A percentile compares a stretch with the other conserved stretches of the same genome.
phyloP scores from a whole-genome alignment of 768 basidiomycete species.

The Dioszegia hungarica region DNA sequence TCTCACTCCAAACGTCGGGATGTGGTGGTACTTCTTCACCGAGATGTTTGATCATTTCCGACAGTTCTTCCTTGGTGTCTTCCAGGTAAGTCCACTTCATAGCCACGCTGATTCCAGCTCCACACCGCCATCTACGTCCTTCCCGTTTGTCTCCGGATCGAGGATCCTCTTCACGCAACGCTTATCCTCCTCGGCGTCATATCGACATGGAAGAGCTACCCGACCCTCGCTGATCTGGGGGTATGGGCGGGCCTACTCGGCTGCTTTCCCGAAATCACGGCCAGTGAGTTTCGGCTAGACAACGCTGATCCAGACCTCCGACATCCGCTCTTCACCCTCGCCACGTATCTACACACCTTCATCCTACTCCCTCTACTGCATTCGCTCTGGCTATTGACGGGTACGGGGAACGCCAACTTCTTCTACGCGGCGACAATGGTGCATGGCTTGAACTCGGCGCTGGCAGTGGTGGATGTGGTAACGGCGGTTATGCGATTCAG shows the following conservation, averaged over 20 bases:
- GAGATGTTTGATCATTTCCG: slow-evolving; percentile 99
- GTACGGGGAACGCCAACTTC: slow-evolving; percentile 96
- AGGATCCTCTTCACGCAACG: slow-evolving; percentile 78
- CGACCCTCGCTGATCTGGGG: slow-evolving; percentile 81
- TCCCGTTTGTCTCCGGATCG: slow-evolving; percentile 83
- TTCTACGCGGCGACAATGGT: slow-evolving; percentile 95
- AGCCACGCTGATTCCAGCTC: slow-evolving; percentile 53
- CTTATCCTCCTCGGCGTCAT: slow-evolving; percentile 72
- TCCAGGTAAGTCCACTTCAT: slow-evolving; percentile 60
- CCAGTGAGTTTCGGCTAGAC: slow-evolving; percentile 58
- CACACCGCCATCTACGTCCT: slow-evolving; percentile 77
- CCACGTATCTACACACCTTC: slow-evolving; percentile 76
- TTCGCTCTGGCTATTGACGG: slow-evolving; percentile 81
- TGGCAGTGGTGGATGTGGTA: slow-evolving; percentile 73
- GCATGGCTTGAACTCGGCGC: slow-evolving; percentile 79
- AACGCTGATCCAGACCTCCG: slow-evolving; percentile 61
- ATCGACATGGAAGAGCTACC: slow-evolving; percentile 84
- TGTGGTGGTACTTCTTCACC: slow-evolving; percentile 99
- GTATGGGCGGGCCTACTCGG: slow-evolving; percentile 75
- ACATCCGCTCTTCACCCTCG: slow-evolving; percentile 74
- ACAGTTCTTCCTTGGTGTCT: slow-evolving; percentile 89
- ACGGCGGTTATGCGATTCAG: slow-evolving; percentile 77
- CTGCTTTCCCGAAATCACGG: slow-evolving; percentile 76
- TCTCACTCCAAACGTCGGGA: slow-evolving; percentile 83
- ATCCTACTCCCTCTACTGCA: slow-evolving; percentile 86